These are phyloP conservation scores for Pelargonium nanum DNA, from an alignment of 345 rosid species.

Conservation along the genomic window DNA sequence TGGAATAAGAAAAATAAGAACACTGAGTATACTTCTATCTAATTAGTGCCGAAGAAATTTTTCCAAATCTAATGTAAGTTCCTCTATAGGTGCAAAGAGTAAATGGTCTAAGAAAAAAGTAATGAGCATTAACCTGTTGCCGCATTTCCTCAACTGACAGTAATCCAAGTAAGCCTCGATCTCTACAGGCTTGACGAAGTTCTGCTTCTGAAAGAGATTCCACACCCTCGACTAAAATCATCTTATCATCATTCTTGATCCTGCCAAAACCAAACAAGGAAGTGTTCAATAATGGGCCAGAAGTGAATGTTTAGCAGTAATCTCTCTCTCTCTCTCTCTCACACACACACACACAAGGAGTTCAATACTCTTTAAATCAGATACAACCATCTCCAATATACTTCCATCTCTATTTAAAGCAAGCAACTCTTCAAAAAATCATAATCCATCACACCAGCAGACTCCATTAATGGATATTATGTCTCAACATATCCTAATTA, in stretches of 20 bases:
- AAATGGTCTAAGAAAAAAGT: too few relatives aligned
- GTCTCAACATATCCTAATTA: too few relatives aligned
- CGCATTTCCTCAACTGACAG: conserved; percentile 92
- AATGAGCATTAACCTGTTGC: conserved; percentile 49
- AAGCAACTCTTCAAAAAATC: too few relatives aligned
- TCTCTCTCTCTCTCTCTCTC: too few relatives aligned
- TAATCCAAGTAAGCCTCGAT: conserved; percentile 82
- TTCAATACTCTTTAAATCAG: too few relatives aligned
- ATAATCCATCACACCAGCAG: too few relatives aligned
- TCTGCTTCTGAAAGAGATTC: conserved; percentile 89
- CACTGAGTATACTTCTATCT: too few relatives aligned
- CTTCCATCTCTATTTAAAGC: too few relatives aligned
- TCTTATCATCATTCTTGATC: conserved; percentile 87
- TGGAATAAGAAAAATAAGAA: too few relatives aligned
- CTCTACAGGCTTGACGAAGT: conserved; percentile 92
- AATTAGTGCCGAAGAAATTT: background rate
- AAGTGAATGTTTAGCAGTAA: background rate
- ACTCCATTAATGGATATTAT: too few relatives aligned
- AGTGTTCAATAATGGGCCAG: background rate
- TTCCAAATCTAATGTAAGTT: background rate
- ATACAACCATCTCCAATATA: too few relatives aligned
- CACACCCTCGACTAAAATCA: conserved; percentile 87
- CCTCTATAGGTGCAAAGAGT: background rate
- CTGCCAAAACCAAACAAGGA: conserved; percentile 27
- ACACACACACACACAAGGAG: too few relatives aligned